phyloP scores from a whole-genome alignment of 768 basidiomycete genomes.

The Erythrobasidium yunnanense region DNA sequence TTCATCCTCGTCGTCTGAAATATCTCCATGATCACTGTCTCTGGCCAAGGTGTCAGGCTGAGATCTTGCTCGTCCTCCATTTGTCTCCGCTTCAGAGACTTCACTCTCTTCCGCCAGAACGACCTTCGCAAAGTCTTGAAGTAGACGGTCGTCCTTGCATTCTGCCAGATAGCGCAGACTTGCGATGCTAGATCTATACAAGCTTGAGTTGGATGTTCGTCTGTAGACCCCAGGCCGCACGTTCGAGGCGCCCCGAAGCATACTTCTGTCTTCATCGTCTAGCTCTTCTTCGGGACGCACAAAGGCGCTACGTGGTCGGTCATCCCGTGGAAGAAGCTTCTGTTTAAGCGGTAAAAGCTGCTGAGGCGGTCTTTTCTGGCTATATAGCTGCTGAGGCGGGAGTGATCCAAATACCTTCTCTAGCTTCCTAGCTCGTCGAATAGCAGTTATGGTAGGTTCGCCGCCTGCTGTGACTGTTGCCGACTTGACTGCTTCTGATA shows the following conservation, averaged over 20 bases:
- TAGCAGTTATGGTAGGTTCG: conserved; percentile 8
- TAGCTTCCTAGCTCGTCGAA: conserved; percentile 10
- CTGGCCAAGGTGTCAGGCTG: not conserved
- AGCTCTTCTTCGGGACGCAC: too few species aligned
- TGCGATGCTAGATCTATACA: conserved; percentile 3
- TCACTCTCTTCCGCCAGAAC: conserved; percentile 12
- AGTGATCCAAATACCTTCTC: conserved; percentile 20
- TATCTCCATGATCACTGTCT: not conserved
- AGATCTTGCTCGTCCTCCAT: not conserved
- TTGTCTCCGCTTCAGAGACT: not conserved
- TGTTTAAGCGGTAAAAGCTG: too few species aligned
- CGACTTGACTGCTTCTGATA: too few species aligned
- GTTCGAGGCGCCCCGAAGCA: not conserved
- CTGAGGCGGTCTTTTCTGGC: too few species aligned
- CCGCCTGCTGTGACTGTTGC: not conserved
- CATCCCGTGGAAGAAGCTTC: too few species aligned
- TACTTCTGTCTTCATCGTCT: not conserved
- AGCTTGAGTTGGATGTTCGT: too few species aligned
- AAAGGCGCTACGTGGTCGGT: too few species aligned
- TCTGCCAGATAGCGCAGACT: conserved; percentile 3
- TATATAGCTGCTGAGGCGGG: conserved; percentile 10
- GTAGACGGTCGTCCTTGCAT: not conserved
- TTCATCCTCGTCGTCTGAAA: not conserved
- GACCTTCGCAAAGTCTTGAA: conserved; percentile 7
- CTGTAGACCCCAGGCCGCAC: not conserved